Conservation (phyloP, 495 filamentous ascomycete species). For the Neurospora sp. region DNA sequence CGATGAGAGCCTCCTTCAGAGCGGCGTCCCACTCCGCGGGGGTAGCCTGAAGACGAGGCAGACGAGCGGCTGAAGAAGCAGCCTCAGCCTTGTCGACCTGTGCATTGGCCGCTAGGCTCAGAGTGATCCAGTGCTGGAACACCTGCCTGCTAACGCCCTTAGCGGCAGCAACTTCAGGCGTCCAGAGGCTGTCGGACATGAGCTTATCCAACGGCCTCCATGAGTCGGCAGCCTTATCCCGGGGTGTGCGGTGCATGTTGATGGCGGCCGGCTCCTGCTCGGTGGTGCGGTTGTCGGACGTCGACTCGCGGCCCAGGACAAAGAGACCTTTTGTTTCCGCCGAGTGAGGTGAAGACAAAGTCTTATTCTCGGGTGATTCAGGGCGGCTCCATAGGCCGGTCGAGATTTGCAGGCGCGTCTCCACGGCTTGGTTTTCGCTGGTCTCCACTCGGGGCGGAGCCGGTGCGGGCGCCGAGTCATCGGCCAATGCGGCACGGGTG, state of each 20-base stretch:
- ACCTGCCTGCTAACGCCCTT: slow-evolving; percentile 5
- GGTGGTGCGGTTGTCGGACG: slow-evolving; percentile 22
- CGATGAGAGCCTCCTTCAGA: slow-evolving; percentile 21
- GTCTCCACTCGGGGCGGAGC: not conserved
- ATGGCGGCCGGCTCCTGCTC: slow-evolving; percentile 26
- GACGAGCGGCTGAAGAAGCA: not conserved
- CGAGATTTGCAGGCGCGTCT: slow-evolving; percentile 5
- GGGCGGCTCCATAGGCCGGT: slow-evolving; percentile 16
- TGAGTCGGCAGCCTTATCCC: not conserved
- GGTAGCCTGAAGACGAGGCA: slow-evolving; percentile 5
- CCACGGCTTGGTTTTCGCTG: slow-evolving; percentile 3
- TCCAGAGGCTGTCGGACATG: slow-evolving; percentile 27
- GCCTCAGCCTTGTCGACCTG: not conserved
- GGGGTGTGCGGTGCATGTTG: slow-evolving; percentile 17
- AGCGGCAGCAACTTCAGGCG: not conserved
- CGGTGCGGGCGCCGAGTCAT: not conserved
- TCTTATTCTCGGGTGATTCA: not conserved
- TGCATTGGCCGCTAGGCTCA: not conserved
- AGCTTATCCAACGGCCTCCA: slow-evolving; percentile 18
- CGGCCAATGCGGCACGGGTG: not conserved
- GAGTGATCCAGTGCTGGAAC: not conserved
- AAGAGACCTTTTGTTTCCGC: slow-evolving; percentile 7
- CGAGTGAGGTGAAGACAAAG: slow-evolving; percentile 10
- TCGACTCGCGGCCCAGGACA: not conserved
- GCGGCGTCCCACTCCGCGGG: slow-evolving; percentile 26